Conservation (phyloP, 2,329 filamentous ascomycete genomes). For the Lasiodiplodia theobromae region DNA sequence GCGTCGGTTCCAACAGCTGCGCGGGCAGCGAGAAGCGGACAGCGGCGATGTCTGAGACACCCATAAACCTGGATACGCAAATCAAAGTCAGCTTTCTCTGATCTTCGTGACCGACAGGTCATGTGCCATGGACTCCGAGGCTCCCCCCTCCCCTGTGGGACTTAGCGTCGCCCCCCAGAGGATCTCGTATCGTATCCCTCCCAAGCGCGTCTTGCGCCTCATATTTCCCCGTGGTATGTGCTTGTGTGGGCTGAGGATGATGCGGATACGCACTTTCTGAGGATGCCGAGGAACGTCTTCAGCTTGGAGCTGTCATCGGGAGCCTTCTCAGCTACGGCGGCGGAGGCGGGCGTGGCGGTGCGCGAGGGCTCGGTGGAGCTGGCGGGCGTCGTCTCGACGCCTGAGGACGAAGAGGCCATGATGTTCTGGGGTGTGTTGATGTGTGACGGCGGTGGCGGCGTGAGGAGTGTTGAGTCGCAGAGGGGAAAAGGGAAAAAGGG, state of each 20-base stretch:
- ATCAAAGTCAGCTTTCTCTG: background rate
- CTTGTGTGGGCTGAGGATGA: background rate
- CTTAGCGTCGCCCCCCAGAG: background rate
- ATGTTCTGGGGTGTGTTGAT: background rate
- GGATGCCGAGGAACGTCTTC: conserved; percentile 83
- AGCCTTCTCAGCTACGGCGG: conserved; percentile 58
- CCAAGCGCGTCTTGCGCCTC: background rate
- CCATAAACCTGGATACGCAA: conserved; percentile 75
- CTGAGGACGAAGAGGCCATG: conserved; percentile 37
- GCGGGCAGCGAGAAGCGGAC: conserved; percentile 96
- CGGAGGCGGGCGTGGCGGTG: conserved; percentile 44
- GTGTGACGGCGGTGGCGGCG: conserved; percentile 10
- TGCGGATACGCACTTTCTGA: conserved; percentile 74
- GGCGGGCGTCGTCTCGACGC: conserved; percentile 37
- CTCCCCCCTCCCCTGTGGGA: background rate
- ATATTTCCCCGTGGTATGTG: conserved; percentile 28
- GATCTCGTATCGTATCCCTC: conserved; percentile 11
- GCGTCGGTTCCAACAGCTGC: conserved; percentile 92
- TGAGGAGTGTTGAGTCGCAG: background rate
- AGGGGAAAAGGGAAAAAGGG: conserved; percentile 25
- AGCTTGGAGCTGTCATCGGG: conserved; percentile 86
- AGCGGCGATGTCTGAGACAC: conserved; percentile 91
- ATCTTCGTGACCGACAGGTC: background rate
- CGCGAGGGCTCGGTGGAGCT: conserved; percentile 46
- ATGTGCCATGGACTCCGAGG: background rate